Conservation (phyloP, 257 asterid genomes). For the Verbena officinalis region DNA sequence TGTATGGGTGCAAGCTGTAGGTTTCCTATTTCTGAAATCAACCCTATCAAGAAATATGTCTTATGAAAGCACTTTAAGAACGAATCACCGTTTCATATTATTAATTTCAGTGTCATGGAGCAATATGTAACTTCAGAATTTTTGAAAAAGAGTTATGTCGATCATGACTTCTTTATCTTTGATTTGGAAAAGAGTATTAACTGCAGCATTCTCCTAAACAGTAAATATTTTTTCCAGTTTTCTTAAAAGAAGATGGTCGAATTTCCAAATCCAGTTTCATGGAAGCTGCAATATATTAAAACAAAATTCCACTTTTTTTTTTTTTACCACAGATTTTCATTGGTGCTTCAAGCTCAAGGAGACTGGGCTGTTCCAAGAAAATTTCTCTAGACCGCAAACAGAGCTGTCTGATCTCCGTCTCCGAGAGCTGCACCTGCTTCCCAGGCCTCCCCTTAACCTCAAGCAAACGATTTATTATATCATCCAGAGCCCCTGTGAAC, state of each 20-base stretch:
- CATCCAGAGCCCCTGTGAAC: constrained; percentile 60
- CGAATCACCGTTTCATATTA: not conserved
- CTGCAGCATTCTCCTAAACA: not conserved
- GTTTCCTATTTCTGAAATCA: too few relatives aligned
- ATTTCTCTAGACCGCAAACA: constrained; percentile 71
- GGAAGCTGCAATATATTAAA: not conserved
- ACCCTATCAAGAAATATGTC: not conserved
- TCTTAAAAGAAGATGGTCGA: not conserved
- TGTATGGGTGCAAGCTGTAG: too few relatives aligned
- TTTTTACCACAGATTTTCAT: constrained; percentile 83
- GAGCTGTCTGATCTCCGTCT: constrained; percentile 76
- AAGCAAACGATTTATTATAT: constrained; percentile 68
- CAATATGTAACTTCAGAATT: not conserved
- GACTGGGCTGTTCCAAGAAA: constrained; percentile 81
- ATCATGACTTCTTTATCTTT: not conserved
- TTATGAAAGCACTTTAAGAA: not conserved
- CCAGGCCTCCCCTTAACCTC: constrained; percentile 82
- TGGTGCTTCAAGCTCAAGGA: constrained; percentile 90
- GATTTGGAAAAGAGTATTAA: not conserved
- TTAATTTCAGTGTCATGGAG: not conserved
- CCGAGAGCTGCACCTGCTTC: constrained; percentile 90
- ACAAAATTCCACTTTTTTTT: too few relatives aligned
- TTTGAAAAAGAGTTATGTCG: not conserved
- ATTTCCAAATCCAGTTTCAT: not conserved
- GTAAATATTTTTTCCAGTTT: not conserved